These are phyloP conservation scores for Discostella stelligeroides DNA, from an alignment of 108 stramenopile genomes.

Conservation along the genomic window DNA sequence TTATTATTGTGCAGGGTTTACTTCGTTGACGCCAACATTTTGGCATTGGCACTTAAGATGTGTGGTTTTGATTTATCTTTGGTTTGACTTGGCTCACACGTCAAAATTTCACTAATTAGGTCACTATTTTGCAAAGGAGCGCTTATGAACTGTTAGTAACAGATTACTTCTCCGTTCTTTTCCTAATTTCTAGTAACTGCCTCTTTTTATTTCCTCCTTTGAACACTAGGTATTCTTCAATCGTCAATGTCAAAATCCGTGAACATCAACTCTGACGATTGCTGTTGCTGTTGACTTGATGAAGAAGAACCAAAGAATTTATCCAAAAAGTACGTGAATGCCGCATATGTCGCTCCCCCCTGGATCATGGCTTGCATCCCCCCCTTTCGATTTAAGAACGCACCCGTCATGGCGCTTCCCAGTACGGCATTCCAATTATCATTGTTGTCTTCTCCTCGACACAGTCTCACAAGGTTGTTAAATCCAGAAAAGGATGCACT, in stretches of 20 bases:
- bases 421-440: constrained; percentile 74
- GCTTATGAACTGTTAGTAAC: too few species aligned
- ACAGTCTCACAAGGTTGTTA: constrained; percentile 48
- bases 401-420: constrained; percentile 69
- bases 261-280: constrained; percentile 32
- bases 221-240: too few species aligned
- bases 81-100: too few species aligned
- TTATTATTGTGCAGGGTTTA: too few species aligned
- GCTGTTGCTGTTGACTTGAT: neutral
- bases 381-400: constrained; percentile 70
- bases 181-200: constrained; percentile 16
- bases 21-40: too few species aligned
- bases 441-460: constrained; percentile 60
- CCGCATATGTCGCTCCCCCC: constrained; percentile 75
- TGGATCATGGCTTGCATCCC: constrained; percentile 78
- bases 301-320: constrained; percentile 26
- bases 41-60: too few species aligned
- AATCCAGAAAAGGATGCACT: constrained; percentile 74
- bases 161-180: too few species aligned
- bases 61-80: too few species aligned
- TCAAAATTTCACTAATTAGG: too few species aligned
- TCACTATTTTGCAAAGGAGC: too few species aligned
- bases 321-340: constrained; percentile 63
- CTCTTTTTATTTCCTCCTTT: too few species aligned
- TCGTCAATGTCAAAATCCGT: constrained; percentile 39